phyloP scores from a whole-genome alignment of 768 basidiomycete species.

The Heimioporus sp. region DNA sequence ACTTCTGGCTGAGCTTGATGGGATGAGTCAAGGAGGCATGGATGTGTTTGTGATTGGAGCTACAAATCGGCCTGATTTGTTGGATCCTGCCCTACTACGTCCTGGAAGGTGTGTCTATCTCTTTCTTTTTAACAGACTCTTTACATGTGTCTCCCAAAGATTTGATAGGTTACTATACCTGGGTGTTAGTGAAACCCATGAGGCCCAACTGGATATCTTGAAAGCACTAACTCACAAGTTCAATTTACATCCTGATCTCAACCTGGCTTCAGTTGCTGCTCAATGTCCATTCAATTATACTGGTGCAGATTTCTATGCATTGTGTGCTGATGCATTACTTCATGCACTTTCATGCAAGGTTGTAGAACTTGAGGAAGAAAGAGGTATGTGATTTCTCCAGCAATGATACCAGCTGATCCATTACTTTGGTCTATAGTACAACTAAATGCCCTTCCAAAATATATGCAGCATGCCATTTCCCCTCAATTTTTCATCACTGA shows the following conservation, averaged over 20 bases:
- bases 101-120: slow-evolving; percentile 67
- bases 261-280: slow-evolving; percentile 62
- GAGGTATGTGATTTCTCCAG: slow-evolving; percentile 43
- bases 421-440: slow-evolving; percentile 2
- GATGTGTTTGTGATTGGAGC: slow-evolving; percentile 95
- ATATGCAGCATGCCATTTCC: slow-evolving; percentile 62
- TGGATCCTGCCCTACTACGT: slow-evolving; percentile 86
- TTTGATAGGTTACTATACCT: slow-evolving; percentile 98
- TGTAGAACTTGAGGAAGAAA: slow-evolving; percentile 67
- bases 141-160: slow-evolving; percentile 37
- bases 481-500: slow-evolving; percentile 90
- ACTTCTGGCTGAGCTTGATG: slow-evolving; percentile 90
- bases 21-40: slow-evolving; percentile 66
- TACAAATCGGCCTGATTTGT: slow-evolving; percentile 89
- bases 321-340: slow-evolving; percentile 95
- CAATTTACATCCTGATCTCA: slow-evolving; percentile 64
- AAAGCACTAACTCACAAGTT: slow-evolving; percentile 93
- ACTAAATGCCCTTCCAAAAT: slow-evolving; percentile 47
- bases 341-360: slow-evolving; percentile 93
- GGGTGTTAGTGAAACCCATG: slow-evolving; percentile 84
- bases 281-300: slow-evolving; percentile 91
- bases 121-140: background rate
- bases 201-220: slow-evolving; percentile 82
- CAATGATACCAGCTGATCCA: background rate
- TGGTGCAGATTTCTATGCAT: slow-evolving; percentile 96